These are phyloP conservation scores for Penicillium soppii DNA, from an alignment of 495 filamentous ascomycete species.

Conservation along the genomic window DNA sequence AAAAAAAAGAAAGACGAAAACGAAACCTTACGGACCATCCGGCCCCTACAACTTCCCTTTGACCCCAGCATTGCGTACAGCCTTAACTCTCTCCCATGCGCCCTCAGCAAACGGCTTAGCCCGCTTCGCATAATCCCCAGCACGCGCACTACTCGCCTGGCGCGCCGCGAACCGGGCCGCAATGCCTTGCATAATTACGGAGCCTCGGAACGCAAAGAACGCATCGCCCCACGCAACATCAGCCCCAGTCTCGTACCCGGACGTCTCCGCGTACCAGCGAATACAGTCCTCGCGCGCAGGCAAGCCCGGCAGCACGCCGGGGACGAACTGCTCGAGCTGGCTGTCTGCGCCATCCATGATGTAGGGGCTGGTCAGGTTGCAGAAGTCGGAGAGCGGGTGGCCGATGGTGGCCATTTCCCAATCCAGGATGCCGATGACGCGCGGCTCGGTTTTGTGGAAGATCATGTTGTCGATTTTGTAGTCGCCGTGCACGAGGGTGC, in stretches of 20 bases:
- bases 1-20: too few species aligned
- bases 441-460: conserved; percentile 83
- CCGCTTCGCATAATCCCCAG: conserved; percentile 64
- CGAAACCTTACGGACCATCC: too few species aligned
- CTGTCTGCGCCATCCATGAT: conserved; percentile 45
- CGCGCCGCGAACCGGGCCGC: conserved; percentile 78
- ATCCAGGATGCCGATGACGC: conserved; percentile 91
- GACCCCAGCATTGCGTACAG: conserved; percentile 35
- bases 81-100: conserved; percentile 68
- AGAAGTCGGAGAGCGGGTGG: conserved; percentile 86
- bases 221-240: conserved; percentile 63
- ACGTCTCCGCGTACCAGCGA: conserved; percentile 71
- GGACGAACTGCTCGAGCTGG: conserved; percentile 52
- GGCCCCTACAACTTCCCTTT: conserved; percentile 51
- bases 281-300: conserved; percentile 69
- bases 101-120: conserved; percentile 65
- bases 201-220: conserved; percentile 63
- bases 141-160: conserved; percentile 87
- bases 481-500: conserved; percentile 85
- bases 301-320: conserved; percentile 66
- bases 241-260: conserved; percentile 62
- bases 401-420: conserved; percentile 98
- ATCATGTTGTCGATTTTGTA: conserved; percentile 99
- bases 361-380: conserved; percentile 75
- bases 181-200: conserved; percentile 93